Evolutionary conservation across 108 stramenopile genomes (phyloP).

Genomic region (Conticribra guillardii): DNA sequence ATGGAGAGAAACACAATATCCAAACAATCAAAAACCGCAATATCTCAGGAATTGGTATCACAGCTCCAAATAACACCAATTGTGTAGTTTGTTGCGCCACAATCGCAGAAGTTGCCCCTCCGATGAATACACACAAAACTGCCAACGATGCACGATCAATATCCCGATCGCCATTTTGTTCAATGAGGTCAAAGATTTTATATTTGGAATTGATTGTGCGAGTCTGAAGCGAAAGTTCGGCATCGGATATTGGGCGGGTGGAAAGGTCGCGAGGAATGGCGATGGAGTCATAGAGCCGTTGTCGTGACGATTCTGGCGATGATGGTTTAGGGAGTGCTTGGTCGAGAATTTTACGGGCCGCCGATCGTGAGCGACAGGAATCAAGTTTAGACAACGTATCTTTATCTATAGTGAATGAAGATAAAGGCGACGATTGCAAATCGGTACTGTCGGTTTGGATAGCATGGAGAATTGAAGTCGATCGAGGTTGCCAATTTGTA

Average conservation of each 20-base stretch:
- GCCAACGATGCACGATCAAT: conserved; percentile 77
- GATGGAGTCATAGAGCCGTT: conserved; percentile 60
- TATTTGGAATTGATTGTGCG: conserved; percentile 79
- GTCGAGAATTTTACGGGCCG: conserved; percentile 54
- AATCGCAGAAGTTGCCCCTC: conserved; percentile 62
- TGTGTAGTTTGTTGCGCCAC: conserved; percentile 57
- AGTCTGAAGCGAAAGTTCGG: conserved; percentile 85
- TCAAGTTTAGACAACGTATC: conserved; percentile 41
- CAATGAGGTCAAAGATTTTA: conserved; percentile 76
- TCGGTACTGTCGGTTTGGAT: too few species aligned
- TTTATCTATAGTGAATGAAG: too few species aligned
- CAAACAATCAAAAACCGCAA: conserved; percentile 78
- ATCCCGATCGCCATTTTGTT: conserved; percentile 82
- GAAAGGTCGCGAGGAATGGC: conserved; percentile 70
- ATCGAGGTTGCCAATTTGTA: too few species aligned
- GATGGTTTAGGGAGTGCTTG: conserved; percentile 32
- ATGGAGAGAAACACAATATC: conserved; percentile 75
- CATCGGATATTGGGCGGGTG: conserved; percentile 72
- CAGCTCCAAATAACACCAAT: conserved; percentile 18
- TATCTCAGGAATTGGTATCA: conserved; percentile 75
- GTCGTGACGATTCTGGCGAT: conserved; percentile 9
- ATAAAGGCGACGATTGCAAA: too few species aligned
- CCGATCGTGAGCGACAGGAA: conserved; percentile 55
- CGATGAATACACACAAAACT: conserved; percentile 64
- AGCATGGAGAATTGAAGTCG: too few species aligned